phyloP scores from a whole-genome alignment of 1,139 yeast species.

The Tardiomyces depauwii region DNA sequence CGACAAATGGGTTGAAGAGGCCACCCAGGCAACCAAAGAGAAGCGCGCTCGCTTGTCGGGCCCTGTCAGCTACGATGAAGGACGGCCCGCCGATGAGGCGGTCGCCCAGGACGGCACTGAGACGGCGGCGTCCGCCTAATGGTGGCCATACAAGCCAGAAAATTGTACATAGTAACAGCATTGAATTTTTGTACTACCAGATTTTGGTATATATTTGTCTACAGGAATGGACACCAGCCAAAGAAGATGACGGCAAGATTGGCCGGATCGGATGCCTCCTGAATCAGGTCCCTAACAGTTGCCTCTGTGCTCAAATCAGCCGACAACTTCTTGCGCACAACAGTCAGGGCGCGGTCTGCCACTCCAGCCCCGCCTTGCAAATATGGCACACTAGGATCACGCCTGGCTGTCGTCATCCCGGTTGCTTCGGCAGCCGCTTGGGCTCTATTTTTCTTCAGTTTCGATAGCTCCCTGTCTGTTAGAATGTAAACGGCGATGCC shows the following conservation, averaged over 20 bases:
- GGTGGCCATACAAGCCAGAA: not conserved
- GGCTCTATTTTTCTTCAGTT: conserved; percentile 13
- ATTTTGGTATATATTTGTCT: not conserved
- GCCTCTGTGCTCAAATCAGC: conserved; percentile 74
- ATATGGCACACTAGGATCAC: not conserved
- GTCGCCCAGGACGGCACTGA: not conserved
- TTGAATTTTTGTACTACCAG: not conserved
- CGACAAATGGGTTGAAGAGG: conserved; percentile 64
- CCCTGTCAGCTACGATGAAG: not conserved
- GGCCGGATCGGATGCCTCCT: conserved; percentile 56
- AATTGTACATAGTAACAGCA: not conserved
- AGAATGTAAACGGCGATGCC: not conserved
- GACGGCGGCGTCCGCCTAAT: not conserved
- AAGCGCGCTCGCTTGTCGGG: conserved; percentile 1
- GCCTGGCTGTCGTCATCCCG: not conserved
- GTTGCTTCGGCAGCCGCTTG: not conserved
- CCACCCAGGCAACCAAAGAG: conserved; percentile 29
- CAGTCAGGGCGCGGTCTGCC: conserved; percentile 66
- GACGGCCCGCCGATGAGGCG: not conserved
- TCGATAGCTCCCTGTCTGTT: conserved; percentile 4
- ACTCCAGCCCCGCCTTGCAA: conserved; percentile 39
- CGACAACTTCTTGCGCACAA: conserved; percentile 64
- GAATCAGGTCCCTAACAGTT: conserved; percentile 65
- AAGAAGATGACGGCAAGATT: conserved; percentile 67
- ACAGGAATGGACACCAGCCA: conserved; percentile 53